These are phyloP conservation scores for Bullera alba DNA, from an alignment of 768 basidiomycete species.

Conservation along the genomic window DNA sequence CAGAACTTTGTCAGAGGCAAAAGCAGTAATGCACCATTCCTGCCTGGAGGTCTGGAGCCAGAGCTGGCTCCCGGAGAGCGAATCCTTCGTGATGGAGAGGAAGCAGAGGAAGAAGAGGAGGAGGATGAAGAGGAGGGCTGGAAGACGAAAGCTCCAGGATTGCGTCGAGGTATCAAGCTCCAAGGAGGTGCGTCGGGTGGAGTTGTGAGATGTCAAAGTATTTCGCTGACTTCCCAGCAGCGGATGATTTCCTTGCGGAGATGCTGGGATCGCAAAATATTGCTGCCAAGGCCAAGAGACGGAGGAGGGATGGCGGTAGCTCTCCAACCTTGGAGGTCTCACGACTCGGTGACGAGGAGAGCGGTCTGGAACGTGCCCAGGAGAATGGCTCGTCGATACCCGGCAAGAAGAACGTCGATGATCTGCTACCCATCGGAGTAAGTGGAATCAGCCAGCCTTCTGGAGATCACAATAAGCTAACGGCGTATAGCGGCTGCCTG, in stretches of 20 bases:
- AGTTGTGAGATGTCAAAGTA: neutral
- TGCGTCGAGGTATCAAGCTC: conserved; percentile 69
- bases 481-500: conserved; percentile 30
- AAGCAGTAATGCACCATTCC: conserved; percentile 84
- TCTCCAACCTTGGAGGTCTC: conserved; percentile 27
- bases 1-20: conserved; percentile 87
- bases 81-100: neutral
- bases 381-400: conserved; percentile 50
- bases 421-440: conserved; percentile 58
- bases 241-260: conserved; percentile 40
- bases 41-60: conserved; percentile 85
- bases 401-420: conserved; percentile 59
- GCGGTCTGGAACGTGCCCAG: conserved; percentile 12
- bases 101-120: conserved; percentile 25
- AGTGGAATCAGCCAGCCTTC: conserved; percentile 11
- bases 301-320: conserved; percentile 31
- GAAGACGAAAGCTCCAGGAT: conserved; percentile 71
- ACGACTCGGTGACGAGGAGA: conserved; percentile 24
- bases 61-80: conserved; percentile 32
- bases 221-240: conserved; percentile 2
- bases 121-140: conserved; percentile 45
- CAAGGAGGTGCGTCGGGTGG: conserved; percentile 35
- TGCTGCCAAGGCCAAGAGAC: conserved; percentile 38
- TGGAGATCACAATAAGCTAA: conserved; percentile 3
- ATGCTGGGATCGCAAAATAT: conserved; percentile 33